A percentile compares a stretch with the other conserved stretches of the same genome.
These are phyloP conservation scores for Xylaria multiplex DNA, from an alignment of 2,329 filamentous ascomycete species.

Conservation along the genomic window DNA sequence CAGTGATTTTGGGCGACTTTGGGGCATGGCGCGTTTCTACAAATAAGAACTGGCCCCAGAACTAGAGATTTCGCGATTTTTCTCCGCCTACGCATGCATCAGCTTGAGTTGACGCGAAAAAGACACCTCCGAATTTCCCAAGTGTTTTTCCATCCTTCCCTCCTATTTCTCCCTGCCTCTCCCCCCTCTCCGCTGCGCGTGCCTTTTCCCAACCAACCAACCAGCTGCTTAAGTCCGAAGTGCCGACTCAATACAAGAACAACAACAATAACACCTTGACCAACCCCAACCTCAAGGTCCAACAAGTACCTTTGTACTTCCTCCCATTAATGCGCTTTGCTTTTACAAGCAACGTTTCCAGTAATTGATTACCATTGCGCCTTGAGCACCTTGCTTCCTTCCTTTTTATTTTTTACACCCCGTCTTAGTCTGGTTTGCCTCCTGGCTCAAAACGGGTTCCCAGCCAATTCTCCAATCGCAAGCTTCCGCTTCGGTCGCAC, in stretches of 20 bases:
- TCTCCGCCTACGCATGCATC: constrained; percentile 42
- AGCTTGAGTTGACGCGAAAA: constrained; percentile 44
- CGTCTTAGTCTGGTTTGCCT: constrained; percentile 41
- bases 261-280: constrained; percentile 27
- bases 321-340: constrained; percentile 35
- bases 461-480: constrained; percentile 33
- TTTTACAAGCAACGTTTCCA: constrained; percentile 34
- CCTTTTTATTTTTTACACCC: constrained; percentile 34
- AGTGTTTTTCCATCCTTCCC: constrained; percentile 51
- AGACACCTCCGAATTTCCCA: constrained; percentile 50
- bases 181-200: constrained; percentile 38
- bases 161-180: constrained; percentile 50
- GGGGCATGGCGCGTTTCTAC: constrained; percentile 51
- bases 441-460: constrained; percentile 43
- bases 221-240: constrained; percentile 45
- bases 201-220: constrained; percentile 37
- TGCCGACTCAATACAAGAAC: constrained; percentile 37
- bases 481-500: constrained; percentile 37
- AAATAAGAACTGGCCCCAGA: constrained; percentile 57
- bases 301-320: constrained; percentile 41
- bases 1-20: constrained; percentile 46
- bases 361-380: constrained; percentile 37
- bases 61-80: constrained; percentile 52
- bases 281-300: constrained; percentile 36
- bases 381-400: constrained; percentile 26